phyloP scores from a whole-genome alignment of 176 grass and related monocot genomes.

The Aegilops tauschii region DNA sequence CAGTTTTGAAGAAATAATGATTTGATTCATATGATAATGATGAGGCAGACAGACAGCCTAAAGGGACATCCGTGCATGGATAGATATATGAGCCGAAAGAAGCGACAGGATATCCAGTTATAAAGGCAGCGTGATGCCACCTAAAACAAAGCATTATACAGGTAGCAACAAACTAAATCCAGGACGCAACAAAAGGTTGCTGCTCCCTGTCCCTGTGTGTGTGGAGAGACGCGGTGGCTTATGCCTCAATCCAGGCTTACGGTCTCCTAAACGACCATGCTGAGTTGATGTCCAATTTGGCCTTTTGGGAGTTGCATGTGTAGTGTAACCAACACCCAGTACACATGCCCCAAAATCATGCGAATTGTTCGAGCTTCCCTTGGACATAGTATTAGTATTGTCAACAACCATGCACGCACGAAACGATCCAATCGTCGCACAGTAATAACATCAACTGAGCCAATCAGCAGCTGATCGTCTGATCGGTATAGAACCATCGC shows the following conservation, averaged over 20 bases:
- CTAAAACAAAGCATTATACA: background rate
- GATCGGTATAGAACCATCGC: background rate
- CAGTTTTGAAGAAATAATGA: background rate
- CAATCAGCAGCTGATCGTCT: background rate
- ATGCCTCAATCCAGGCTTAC: slow-evolving; percentile 24
- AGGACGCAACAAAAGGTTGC: background rate
- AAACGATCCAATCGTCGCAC: too few species aligned
- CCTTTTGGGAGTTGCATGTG: slow-evolving; percentile 2
- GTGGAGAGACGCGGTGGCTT: background rate
- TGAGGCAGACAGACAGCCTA: background rate
- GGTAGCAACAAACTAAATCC: background rate
- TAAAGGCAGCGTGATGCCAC: background rate
- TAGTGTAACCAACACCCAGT: background rate
- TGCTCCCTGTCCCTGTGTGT: background rate
- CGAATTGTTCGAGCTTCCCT: background rate
- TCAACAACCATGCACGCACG: background rate
- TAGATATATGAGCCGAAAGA: background rate
- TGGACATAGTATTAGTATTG: background rate
- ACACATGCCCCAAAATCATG: background rate
- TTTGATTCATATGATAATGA: background rate
- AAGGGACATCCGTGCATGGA: background rate
- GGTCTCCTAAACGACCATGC: background rate
- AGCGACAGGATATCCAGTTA: slow-evolving; percentile 3
- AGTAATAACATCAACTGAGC: background rate
- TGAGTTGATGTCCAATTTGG: background rate